Base-by-base conservation (phyloP, 192 early-diverging fungal species). In the Ambispora gerdemannii region DNA sequence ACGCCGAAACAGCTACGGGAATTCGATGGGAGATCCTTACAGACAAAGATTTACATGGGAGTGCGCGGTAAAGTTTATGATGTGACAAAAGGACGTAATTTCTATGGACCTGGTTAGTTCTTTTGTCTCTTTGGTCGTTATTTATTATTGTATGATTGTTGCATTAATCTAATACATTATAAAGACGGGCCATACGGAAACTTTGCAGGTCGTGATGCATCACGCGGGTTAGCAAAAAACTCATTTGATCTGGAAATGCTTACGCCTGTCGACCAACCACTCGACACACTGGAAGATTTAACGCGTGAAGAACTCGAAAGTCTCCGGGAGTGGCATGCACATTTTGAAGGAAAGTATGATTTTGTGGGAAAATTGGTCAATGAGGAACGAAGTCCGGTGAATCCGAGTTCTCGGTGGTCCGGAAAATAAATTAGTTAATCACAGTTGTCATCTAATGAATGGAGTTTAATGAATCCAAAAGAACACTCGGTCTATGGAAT, bases 181-280 rank as follows among this genome's bases (percentile, higher is more conserved):
- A 28, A 78, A 91, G 92, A 81, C 17, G 94, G 94, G 3, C 93
- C 91, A n/a, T 98, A 98, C 72, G 90, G 87, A 31, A 96, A 95
- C 83, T 98, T 97, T 87, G 89, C 95, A 4, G 96, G 96, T 1
- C 86, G 90, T n/a, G 96, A 98, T 81, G 95, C 96, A 17, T 95
- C 93, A 20, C 86, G 96, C 32, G 95, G 96, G 0, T 78, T 98
- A 64, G 91, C 95, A 36, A 89, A 95, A 74, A 82, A 91, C 64
- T 91, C 90, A 51, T 96, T 98, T 73, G 92, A 94, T 68, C 78
- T 72, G 52, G 80, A 82, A 10, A 84, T 96, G 80, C 63, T 98
- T 63, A 74, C 80, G 1, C 82, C 84, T n/a, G 47, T 89, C 22
- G 83, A 91, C 35, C 82, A 75, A 19, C 88, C 92, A 0, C 83